Evolutionary conservation across 1,139 yeast genomes (phyloP).

Genomic region (Suhomyces anneliseae): DNA sequence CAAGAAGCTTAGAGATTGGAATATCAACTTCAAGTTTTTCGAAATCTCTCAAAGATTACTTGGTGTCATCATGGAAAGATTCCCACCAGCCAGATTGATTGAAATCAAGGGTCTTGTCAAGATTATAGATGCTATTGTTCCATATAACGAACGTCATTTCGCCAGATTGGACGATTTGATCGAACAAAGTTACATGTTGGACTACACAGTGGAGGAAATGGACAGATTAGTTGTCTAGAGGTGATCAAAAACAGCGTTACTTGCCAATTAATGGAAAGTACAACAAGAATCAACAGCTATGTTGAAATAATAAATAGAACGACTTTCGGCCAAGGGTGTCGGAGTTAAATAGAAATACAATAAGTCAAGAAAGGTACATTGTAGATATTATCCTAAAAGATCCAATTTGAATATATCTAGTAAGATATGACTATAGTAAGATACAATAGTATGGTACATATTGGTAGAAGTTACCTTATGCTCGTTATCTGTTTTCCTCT

Average conservation of each 20-base stretch:
- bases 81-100: slow-evolving; percentile 54
- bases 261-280: no score
- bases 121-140: slow-evolving; percentile 70
- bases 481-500: no score
- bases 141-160: slow-evolving; percentile 86
- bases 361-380: no score
- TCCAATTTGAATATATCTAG: no score
- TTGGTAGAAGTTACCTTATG: no score
- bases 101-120: slow-evolving; percentile 68
- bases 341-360: no score
- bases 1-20: slow-evolving; percentile 89
- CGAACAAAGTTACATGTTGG: slow-evolving; percentile 82
- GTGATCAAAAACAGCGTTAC: background rate
- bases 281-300: no score
- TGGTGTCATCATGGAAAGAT: slow-evolving; percentile 58
- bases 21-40: slow-evolving; percentile 80
- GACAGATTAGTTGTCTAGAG: slow-evolving; percentile 34
- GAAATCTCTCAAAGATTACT: slow-evolving; percentile 77
- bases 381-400: no score
- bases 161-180: slow-evolving; percentile 72
- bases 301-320: no score
- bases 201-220: slow-evolving; percentile 82
- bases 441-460: no score
- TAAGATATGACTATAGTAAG: no score
- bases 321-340: no score